Conservation (phyloP, 192 early-diverging fungal genomes). For the Gonapodya sp. region DNA sequence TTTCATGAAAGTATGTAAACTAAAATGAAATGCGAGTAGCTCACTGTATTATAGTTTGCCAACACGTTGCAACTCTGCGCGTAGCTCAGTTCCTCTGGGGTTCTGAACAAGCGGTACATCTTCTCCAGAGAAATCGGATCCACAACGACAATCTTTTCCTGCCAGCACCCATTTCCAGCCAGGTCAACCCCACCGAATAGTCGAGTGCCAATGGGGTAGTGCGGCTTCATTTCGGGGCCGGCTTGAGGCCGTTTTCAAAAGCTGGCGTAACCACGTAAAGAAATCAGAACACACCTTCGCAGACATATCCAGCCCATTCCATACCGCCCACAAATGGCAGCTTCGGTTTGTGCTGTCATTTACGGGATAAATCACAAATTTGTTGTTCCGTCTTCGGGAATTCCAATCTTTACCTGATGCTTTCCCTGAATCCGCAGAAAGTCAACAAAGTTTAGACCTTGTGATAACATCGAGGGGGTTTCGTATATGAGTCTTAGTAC, state of each 20-base stretch:
- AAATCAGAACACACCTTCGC: not conserved
- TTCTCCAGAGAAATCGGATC: not conserved
- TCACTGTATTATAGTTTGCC: not conserved
- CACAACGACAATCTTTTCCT: not conserved
- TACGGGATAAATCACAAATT: too few species aligned
- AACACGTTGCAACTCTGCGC: conserved; percentile 1
- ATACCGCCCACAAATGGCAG: conserved; percentile 5
- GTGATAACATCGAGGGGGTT: too few species aligned
- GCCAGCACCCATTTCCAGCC: not conserved
- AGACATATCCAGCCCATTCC: not conserved
- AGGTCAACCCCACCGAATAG: not conserved
- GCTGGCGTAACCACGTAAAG: not conserved
- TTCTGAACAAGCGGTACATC: not conserved
- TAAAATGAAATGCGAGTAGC: not conserved
- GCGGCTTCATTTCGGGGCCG: not conserved
- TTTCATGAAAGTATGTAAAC: not conserved
- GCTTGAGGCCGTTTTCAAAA: not conserved
- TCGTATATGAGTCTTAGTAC: not conserved
- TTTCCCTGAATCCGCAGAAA: conserved; percentile 7
- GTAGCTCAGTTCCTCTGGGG: not conserved
- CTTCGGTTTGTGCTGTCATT: conserved; percentile 11
- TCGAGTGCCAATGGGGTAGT: not conserved
- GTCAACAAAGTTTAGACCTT: conserved; percentile 5
- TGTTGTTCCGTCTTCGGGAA: too few species aligned
- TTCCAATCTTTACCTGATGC: not conserved